A percentile compares a stretch with the other conserved stretches of the same genome.
Evolutionary conservation across 805 yeast species (phyloP).

Genomic region (Lachancea kluyveri): DNA sequence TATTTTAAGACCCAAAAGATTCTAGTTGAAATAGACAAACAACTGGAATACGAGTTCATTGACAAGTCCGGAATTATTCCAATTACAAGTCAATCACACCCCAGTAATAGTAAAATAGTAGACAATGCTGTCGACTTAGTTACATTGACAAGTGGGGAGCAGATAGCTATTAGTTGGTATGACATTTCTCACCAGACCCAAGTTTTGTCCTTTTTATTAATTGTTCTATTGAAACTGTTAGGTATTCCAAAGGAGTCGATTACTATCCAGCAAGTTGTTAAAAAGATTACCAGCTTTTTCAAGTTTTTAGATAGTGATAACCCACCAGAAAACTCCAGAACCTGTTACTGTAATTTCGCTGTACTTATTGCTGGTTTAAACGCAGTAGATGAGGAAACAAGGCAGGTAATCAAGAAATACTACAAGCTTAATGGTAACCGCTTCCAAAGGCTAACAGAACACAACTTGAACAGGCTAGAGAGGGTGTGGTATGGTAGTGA

Average conservation of each 20-base stretch:
- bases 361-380: conserved; percentile 32
- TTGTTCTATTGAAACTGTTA: conserved; percentile 27
- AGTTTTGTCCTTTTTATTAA: conserved; percentile 29
- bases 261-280: conserved; percentile 30
- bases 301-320: conserved; percentile 28
- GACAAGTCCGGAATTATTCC: conserved; percentile 32
- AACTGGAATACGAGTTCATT: conserved; percentile 30
- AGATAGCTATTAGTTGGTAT: conserved; percentile 32
- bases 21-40: conserved; percentile 29
- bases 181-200: conserved; percentile 34
- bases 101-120: conserved; percentile 25
- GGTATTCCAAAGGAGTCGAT: conserved; percentile 30
- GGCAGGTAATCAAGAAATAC: conserved; percentile 26
- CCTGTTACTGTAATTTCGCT: conserved; percentile 33
- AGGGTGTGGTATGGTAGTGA: conserved; percentile 30
- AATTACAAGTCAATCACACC: conserved; percentile 28
- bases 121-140: conserved; percentile 33
- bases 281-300: conserved; percentile 28
- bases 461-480: conserved; percentile 29
- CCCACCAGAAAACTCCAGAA: conserved; percentile 32
- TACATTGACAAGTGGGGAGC: conserved; percentile 20
- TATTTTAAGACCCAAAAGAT: conserved; percentile 31
- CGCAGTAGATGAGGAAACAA: conserved; percentile 30
- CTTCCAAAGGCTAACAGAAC: conserved; percentile 30
- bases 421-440: conserved; percentile 27